Conservation (phyloP, 2,329 filamentous ascomycete species). For the Xylaria arbuscula region DNA sequence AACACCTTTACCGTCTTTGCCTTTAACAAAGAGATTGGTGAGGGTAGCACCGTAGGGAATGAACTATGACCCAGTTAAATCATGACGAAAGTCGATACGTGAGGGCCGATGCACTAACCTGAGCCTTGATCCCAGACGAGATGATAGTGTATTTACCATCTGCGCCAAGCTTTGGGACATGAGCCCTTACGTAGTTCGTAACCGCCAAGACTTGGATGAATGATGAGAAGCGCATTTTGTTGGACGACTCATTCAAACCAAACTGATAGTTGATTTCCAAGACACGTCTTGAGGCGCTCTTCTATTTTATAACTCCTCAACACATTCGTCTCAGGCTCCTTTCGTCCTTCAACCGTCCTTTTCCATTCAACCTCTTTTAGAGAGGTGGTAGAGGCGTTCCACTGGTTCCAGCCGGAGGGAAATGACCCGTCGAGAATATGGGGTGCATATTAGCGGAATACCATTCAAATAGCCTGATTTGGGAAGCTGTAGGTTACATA, state of each 20-base stretch:
- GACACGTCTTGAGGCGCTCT: neutral
- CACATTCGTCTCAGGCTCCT: neutral
- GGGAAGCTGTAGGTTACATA: slow-evolving; percentile 2
- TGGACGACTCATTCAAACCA: slow-evolving; percentile 3
- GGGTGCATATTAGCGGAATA: slow-evolving; percentile 40
- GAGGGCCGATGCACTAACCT: slow-evolving; percentile 40
- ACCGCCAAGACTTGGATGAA: slow-evolving; percentile 41
- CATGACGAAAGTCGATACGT: neutral
- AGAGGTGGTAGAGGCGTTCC: slow-evolving; percentile 19
- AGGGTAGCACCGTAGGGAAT: slow-evolving; percentile 66
- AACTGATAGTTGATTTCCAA: slow-evolving; percentile 3
- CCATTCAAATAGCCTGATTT: slow-evolving; percentile 44
- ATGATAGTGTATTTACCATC: slow-evolving; percentile 50
- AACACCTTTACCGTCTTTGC: slow-evolving; percentile 69
- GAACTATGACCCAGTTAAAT: slow-evolving; percentile 41
- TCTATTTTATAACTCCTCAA: slow-evolving; percentile 24
- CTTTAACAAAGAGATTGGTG: slow-evolving; percentile 71
- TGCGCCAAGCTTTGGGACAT: slow-evolving; percentile 42
- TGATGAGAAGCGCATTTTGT: slow-evolving; percentile 43
- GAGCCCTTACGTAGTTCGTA: slow-evolving; percentile 39
- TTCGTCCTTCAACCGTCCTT: slow-evolving; percentile 1
- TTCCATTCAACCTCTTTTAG: slow-evolving; percentile 14
- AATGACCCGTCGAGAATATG: slow-evolving; percentile 38
- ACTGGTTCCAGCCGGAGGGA: slow-evolving; percentile 36
- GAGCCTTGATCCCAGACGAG: slow-evolving; percentile 47